Evolutionary conservation across 139 green algal species (phyloP).

Genomic region (Picochlorum sp.): DNA sequence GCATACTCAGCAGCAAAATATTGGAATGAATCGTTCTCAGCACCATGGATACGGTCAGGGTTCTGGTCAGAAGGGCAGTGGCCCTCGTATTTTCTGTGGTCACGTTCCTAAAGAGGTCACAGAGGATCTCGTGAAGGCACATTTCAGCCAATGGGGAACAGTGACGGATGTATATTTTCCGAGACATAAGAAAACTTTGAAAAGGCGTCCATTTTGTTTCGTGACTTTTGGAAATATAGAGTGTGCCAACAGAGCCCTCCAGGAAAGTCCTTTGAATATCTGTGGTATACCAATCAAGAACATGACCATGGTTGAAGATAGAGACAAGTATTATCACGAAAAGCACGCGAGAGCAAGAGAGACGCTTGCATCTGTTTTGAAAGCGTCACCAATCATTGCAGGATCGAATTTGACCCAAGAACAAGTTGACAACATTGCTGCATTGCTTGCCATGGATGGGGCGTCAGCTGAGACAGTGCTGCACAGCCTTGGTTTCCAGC

Average conservation of each 20-base stretch:
- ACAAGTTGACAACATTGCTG: slow-evolving; percentile 26
- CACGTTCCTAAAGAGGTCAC: slow-evolving; percentile 38
- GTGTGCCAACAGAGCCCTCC: slow-evolving; percentile 16
- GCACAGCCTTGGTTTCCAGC: background rate
- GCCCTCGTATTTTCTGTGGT: slow-evolving; percentile 32
- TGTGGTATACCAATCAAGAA: slow-evolving; percentile 32
- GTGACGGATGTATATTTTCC: slow-evolving; percentile 41
- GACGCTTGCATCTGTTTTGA: slow-evolving; percentile 14
- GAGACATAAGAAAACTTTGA: slow-evolving; percentile 32
- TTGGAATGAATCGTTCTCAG: no score
- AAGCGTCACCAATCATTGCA: background rate
- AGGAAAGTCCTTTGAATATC: slow-evolving; percentile 23
- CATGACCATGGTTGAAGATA: slow-evolving; percentile 35
- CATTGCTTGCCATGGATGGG: slow-evolving; percentile 28
- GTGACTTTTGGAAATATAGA: slow-evolving; percentile 27
- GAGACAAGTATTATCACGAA: slow-evolving; percentile 31
- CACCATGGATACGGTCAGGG: background rate
- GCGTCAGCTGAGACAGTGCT: slow-evolving; percentile 17
- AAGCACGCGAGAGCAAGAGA: slow-evolving; percentile 24
- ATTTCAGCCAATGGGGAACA: slow-evolving; percentile 30
- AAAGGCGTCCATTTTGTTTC: slow-evolving; percentile 36
- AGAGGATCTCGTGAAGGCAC: slow-evolving; percentile 28
- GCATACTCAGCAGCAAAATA: no score
- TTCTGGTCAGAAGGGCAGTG: slow-evolving; percentile 18
- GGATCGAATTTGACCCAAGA: slow-evolving; percentile 6